Base-by-base conservation (phyloP, 2,329 filamentous ascomycete species). In the Cryphonectria nitschkei region DNA sequence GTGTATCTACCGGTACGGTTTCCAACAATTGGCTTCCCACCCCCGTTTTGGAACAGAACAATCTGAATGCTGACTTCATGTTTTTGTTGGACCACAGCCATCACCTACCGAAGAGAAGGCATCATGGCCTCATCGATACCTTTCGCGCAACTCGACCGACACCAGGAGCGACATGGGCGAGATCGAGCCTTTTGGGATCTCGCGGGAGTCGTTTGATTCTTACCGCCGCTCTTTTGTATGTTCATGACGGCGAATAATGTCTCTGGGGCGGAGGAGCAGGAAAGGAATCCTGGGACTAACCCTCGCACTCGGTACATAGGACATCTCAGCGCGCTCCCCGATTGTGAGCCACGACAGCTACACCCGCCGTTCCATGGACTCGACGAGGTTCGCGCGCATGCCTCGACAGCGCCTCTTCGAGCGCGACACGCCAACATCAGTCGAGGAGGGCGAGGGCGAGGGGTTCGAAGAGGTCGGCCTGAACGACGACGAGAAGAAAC, bases 191-290 rank as follows among this genome's bases (percentile, higher is more conserved):
- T 98, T 98, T 80, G 94, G 92, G 74, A 98, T 98, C 79, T 97
- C 95, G 52, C 89, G 95, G 77, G 96, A 98, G 82, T 98, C 95
- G 1, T 98, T 98, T 78, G 96, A 98, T 80, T 97, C 95, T 3
- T 98, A 98, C 82, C 88, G 96, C 74, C 90, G 96, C 77, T 98
- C 95, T 74, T 98, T 98, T 84, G 95, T 97, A 87, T 76, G 92
- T 85, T 19, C 46, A 66, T 37, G n/a, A 46, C 54, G 39, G 16
- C 19, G 13, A 22, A 16, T 4, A 16, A 16, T 41, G 6, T 37
- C n/a, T 6, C 22, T 3, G 46, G 11, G 46, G 46, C 22, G 16
- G 19, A n/a, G n/a, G 3, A 19, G 52, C 46, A 13, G 29, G 7
- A 22, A 34, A 37, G 39, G 54, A n/a, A n/a, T 41, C 11, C 22